These are phyloP conservation scores for Ophiostoma piceae DNA, from an alignment of 2,329 filamentous ascomycete genomes.

Conservation along the genomic window DNA sequence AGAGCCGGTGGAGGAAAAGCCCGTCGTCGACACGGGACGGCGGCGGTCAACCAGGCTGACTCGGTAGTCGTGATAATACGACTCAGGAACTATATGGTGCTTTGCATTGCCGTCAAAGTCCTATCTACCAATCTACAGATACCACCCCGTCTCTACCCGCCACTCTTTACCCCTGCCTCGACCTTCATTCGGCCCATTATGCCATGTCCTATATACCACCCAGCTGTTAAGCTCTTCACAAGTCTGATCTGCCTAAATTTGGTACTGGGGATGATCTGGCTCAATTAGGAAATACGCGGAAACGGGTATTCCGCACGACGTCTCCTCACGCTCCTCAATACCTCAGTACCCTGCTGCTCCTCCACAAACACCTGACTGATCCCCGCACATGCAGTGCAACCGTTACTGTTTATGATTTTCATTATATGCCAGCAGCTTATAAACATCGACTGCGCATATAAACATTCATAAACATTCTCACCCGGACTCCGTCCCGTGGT, in stretches of 20 bases:
- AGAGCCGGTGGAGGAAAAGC: conserved; percentile 17
- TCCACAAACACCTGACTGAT: neutral
- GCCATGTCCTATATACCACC: neutral
- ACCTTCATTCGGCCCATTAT: neutral
- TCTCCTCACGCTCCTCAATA: neutral
- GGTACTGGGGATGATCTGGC: neutral
- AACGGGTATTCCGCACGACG: conserved; percentile 1
- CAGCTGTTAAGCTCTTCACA: neutral
- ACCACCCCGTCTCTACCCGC: neutral
- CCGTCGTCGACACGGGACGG: conserved; percentile 14
- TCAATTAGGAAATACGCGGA: conserved; percentile 1
- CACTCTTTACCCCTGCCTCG: neutral
- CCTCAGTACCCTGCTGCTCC: neutral
- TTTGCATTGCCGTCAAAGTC: no score
- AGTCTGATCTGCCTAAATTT: conserved; percentile 3
- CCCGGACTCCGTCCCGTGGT: neutral
- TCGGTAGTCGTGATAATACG: neutral
- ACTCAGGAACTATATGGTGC: no score
- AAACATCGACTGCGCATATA: neutral
- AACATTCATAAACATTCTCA: neutral
- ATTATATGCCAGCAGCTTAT: neutral
- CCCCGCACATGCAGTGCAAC: neutral
- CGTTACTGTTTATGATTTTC: neutral
- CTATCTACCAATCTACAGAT: neutral
- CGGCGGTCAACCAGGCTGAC: conserved; percentile 22